Evolutionary conservation across 2,329 filamentous ascomycete species (phyloP), one percentile per base, ranked within the genome.

Genomic region (Aspergillus ochraceoroseus): DNA sequence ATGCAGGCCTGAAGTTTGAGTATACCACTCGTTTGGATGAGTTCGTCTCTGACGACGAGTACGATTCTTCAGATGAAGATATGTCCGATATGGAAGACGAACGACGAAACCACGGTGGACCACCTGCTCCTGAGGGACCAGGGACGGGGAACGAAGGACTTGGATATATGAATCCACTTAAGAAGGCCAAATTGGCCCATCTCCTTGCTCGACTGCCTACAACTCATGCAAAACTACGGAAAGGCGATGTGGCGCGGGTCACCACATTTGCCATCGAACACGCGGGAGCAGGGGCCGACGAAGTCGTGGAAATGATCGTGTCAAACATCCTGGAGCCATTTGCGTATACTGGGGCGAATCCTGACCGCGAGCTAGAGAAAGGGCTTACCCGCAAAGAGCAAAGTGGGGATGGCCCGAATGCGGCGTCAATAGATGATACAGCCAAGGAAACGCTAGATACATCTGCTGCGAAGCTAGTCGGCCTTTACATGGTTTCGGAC

Each of bases 201-300:
- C 70, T 95, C 7, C 73, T 96, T n/a, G 80, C 85, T 2, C 79
- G 88, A 11, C 70, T 96, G 17, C 92, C 92, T 0, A 85, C 80
- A 2, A 80, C 78, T 3, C 79, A 87, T 26, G 77, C 81, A 2
- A 83, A 77, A 51, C 72, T 95, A 17, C 77, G 86, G 18, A 87
- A 87, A 56, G 88, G 87, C 2, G 87, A 96, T 56, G 79, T 96
- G 31, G 89, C 87, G 1, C 77, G 88, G 4, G 74, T 95, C 2
- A 90, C 89, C 1, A 77, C 83, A 2, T 95, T 96, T 64, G 89
- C 89, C 8, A 87, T 96, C 41, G 83, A 82, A 2, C 87, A 96
- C 60, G 85, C 88, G 1, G 86, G 83, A 26, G 76, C 80, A 13
- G 92, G 89, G 11, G 85, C 87, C 8, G 85, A 94, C 49, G 92